Evolutionary conservation across 202 grass and related monocot species (phyloP), one percentile per base, ranked within the genome.

Genomic region (Cymbopogon flexuosus): DNA sequence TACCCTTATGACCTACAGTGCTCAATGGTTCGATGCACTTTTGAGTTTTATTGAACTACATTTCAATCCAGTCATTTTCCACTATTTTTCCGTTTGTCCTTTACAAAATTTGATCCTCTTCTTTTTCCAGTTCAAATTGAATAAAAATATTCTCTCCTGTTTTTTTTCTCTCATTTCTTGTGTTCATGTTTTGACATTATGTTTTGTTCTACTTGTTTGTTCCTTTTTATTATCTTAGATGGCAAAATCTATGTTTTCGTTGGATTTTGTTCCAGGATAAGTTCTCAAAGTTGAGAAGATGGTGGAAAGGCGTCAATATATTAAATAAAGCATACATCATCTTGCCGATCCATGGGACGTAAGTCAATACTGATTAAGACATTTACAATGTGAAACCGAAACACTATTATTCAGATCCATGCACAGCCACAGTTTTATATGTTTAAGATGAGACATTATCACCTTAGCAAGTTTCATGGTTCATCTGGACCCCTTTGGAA

Each of bases 291-390:
- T 87, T 97, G 78, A 93, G 93, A 82, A 88, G 88, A 87, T 97
- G 93, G 93, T 97, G 88, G 88, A 97, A 97, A 91, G 93, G 88
- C 85, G 84, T 91, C 34, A 87, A 91, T 85, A 93, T 93, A 87
- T 97, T 91, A 79, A 75, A 85, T 57, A 93, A 78, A 78, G 49
- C 86, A 78, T 97, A 97, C 78, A 84, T 97, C 62, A 87, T 97
- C 83, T 81, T 97, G 81, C 90, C 93, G 39, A 93, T 97, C 76
- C 90, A 97, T 91, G 90, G 90, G 83, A 80, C 8, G 88, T 97
- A 93, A 91, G 83, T 96, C 80, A 11, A 46, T 81, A 35, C 64
- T 87, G 45, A 36, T 37, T 39, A 63, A 73, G 34, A 68, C 62
- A 56, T 47, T 59, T 59, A 8, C 30, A 16, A 57, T 39, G 14